Conservation (phyloP, 2,329 filamentous ascomycete species). For the Ramularia endophylla region DNA sequence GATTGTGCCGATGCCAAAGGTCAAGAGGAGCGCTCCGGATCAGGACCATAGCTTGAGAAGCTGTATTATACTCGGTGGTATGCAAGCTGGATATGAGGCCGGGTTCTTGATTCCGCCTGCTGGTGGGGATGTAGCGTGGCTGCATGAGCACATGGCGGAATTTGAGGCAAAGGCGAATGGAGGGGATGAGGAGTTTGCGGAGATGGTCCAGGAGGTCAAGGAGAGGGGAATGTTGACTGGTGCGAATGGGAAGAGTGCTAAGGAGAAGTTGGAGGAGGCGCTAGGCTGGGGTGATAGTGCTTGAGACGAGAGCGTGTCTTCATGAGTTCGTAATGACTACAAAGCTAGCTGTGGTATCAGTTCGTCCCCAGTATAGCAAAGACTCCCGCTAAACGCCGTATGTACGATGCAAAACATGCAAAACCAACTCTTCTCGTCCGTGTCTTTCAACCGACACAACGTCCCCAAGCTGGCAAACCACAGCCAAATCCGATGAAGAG, state of each 20-base stretch:
- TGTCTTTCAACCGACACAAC: constrained; percentile 16
- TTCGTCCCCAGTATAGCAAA: no score
- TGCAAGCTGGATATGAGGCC: constrained; percentile 29
- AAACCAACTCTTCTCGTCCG: not conserved
- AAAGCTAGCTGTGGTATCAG: constrained; percentile 1
- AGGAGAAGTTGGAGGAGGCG: constrained; percentile 23
- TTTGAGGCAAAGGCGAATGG: constrained; percentile 31
- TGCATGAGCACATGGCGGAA: constrained; percentile 28
- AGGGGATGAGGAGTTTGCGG: constrained; percentile 31
- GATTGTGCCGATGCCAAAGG: not conserved
- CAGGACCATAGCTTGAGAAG: not conserved
- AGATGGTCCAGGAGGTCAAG: constrained; percentile 29
- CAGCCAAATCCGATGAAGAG: constrained; percentile 67
- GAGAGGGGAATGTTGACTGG: constrained; percentile 24
- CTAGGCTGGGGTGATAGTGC: constrained; percentile 27
- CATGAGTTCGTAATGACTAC: not conserved
- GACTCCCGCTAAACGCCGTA: not conserved
- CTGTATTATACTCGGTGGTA: constrained; percentile 23
- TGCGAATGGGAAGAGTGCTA: constrained; percentile 13
- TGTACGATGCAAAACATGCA: constrained; percentile 4
- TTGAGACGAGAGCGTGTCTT: constrained; percentile 2
- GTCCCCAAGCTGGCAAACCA: constrained; percentile 50
- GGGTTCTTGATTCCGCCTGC: constrained; percentile 28
- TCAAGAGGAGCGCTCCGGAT: not conserved
- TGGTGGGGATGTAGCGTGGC: constrained; percentile 29